Base-by-base conservation (phyloP, 805 yeast species). In the Candida rishiriensis region DNA sequence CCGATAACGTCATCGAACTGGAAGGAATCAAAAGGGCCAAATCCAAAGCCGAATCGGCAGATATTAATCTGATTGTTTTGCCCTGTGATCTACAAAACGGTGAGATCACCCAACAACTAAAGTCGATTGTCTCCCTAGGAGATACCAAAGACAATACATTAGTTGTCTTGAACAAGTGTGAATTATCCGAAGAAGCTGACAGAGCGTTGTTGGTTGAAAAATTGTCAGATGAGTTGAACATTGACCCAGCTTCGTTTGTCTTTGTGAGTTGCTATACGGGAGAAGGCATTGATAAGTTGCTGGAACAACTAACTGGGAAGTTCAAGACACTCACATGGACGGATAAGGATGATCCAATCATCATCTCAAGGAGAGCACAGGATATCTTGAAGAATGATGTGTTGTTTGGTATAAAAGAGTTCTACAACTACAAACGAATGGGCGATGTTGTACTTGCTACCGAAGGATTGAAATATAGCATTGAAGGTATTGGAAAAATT, bases 401-500 rank as follows among this genome's bases (percentile, higher is more conserved):
- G 0, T 55, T 90, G 1, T 76, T 73, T 41, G 93, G 96, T 0
- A 73, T 91, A 38, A 71, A 76, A n/a, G 81, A 80, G 46, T 88
- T 86, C 56, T 57, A 73, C 14, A 44, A 57, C 1, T 73, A 73
- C 58, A 73, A 70, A 41, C 66, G 72, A 3, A 63, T 69, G 14
- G 78, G 78, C 35, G 97, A 90, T 52, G 79, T 88, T 1, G 91
- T 88, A 0, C 61, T 88, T 33, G 95, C 96, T 0, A 69, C 87
- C 0, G 96, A 91, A 47, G 82, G 85, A 43, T 69, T 93, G 34
- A 75, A 76, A 39, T 75, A 75, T 40, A 81, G 96, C 1, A 80
- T 84, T 15, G 88, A 84, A 12, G 97, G 97, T 0, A 85, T 93
- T 33, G 97, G 97, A 0, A 86, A 83, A 56, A 85, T 93, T 21